Percentiles rank a stretch among this genome's conserved stretches.
Evolutionary conservation across 495 filamentous ascomycete species (phyloP).

Genomic region (Daldinia caldariorum): DNA sequence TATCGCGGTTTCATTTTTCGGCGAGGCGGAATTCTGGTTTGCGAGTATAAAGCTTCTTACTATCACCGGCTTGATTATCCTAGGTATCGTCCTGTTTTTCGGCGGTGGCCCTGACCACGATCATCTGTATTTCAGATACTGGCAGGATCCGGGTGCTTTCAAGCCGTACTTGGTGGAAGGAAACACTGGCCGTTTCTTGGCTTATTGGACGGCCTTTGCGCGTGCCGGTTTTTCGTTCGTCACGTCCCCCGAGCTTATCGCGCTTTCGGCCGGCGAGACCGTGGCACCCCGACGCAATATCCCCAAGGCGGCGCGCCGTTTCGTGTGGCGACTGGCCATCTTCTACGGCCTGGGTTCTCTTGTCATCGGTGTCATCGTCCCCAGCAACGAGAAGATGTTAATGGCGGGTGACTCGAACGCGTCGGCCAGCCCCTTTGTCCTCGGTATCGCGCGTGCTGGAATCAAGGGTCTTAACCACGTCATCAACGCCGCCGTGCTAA

Average conservation of each 20-base stretch:
- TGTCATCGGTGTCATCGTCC: conserved; percentile 74
- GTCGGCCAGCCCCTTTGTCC: conserved; percentile 69
- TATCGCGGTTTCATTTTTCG: conserved; percentile 64
- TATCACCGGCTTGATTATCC: conserved; percentile 72
- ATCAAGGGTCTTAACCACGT: conserved; percentile 58
- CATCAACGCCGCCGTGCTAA: conserved; percentile 61
- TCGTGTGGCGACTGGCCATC: conserved; percentile 73
- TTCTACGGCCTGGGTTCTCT: conserved; percentile 78
- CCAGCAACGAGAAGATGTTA: conserved; percentile 63
- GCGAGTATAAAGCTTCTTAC: conserved; percentile 75
- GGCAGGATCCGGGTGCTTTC: conserved; percentile 75
- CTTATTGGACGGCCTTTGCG: conserved; percentile 59
- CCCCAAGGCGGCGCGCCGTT: conserved; percentile 75
- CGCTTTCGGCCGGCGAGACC: conserved; percentile 79
- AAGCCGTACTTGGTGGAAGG: conserved; percentile 65
- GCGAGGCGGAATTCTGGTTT: conserved; percentile 73
- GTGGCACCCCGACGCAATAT: conserved; percentile 79
- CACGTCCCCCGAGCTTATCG: conserved; percentile 61
- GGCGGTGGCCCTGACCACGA: conserved; percentile 70
- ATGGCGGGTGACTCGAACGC: conserved; percentile 64
- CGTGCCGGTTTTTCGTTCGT: conserved; percentile 61
- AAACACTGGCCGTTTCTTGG: conserved; percentile 58
- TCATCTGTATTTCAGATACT: conserved; percentile 71
- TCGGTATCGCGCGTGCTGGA: conserved; percentile 57
- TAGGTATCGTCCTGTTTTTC: conserved; percentile 77